These are phyloP conservation scores for Triglochin maritima DNA, from an alignment of 106 monocot genomes.

Conservation along the genomic window DNA sequence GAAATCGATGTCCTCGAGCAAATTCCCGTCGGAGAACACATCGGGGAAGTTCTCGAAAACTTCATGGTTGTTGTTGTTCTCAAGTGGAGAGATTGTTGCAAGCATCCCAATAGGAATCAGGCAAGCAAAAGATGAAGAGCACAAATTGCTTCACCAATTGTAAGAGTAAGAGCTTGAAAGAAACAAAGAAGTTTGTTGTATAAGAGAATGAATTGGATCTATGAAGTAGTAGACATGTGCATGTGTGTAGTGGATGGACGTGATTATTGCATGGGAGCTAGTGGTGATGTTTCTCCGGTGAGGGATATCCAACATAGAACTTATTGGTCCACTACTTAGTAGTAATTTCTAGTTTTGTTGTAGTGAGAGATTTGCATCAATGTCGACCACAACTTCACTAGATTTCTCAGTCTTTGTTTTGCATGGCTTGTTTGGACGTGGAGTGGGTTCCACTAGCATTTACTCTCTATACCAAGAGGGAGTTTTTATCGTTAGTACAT, in stretches of 20 bases:
- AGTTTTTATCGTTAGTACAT: too few species aligned
- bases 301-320: neutral
- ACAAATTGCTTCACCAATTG: too few species aligned
- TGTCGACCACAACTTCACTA: slow-evolving; percentile 7
- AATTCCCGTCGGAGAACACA: slow-evolving; percentile 7
- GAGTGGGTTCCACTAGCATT: too few species aligned
- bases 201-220: too few species aligned
- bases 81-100: slow-evolving; percentile 8
- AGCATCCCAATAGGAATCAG: neutral
- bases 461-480: too few species aligned
- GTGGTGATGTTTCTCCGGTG: neutral
- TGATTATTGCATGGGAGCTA: slow-evolving; percentile 2
- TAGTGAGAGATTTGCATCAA: neutral
- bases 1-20: slow-evolving; percentile 23
- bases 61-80: neutral
- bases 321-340: neutral
- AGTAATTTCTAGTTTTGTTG: neutral
- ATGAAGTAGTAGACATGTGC: neutral
- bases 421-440: too few species aligned
- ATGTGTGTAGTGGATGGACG: neutral
- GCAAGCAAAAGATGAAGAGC: neutral
- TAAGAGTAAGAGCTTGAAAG: neutral
- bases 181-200: neutral
- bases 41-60: slow-evolving; percentile 9
- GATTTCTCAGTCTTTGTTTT: neutral